phyloP scores from a whole-genome alignment of 2,329 filamentous ascomycete genomes.

The Thermothelomyces thermophilus region DNA sequence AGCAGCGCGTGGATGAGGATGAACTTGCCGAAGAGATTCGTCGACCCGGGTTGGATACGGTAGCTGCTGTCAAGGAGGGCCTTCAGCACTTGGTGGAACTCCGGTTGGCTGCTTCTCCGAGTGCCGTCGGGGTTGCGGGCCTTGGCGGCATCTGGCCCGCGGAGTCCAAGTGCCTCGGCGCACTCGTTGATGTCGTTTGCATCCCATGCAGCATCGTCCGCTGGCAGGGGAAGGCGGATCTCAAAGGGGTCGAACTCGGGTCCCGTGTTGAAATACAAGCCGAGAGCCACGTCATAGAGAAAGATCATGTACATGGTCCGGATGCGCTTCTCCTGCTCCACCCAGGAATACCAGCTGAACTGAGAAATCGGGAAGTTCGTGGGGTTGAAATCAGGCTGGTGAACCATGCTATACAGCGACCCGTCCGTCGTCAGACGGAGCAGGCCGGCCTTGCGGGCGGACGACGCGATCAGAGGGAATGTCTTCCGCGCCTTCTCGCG shows the following conservation, averaged over 20 bases:
- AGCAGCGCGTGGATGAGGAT: conserved; percentile 64
- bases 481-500: conserved; percentile 55
- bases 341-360: conserved; percentile 62
- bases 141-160: conserved; percentile 49
- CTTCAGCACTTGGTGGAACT: conserved; percentile 54
- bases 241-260: conserved; percentile 59
- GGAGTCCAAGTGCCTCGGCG: conserved; percentile 57
- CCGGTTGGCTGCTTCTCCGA: conserved; percentile 56
- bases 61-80: conserved; percentile 53
- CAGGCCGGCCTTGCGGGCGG: conserved; percentile 52
- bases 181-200: conserved; percentile 53
- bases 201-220: conserved; percentile 69
- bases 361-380: conserved; percentile 41
- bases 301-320: conserved; percentile 60
- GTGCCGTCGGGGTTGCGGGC: conserved; percentile 56
- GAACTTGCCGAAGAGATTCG: conserved; percentile 69
- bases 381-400: conserved; percentile 47
- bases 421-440: conserved; percentile 46
- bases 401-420: conserved; percentile 51
- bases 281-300: conserved; percentile 57
- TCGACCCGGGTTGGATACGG: conserved; percentile 57
- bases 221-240: conserved; percentile 60
- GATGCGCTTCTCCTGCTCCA: conserved; percentile 63
- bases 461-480: conserved; percentile 49
- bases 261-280: conserved; percentile 64